Percentiles rank a stretch among this genome's conserved stretches.
These are phyloP conservation scores for Strobilomyces confusus DNA, from an alignment of 768 basidiomycete species.

Conservation along the genomic window DNA sequence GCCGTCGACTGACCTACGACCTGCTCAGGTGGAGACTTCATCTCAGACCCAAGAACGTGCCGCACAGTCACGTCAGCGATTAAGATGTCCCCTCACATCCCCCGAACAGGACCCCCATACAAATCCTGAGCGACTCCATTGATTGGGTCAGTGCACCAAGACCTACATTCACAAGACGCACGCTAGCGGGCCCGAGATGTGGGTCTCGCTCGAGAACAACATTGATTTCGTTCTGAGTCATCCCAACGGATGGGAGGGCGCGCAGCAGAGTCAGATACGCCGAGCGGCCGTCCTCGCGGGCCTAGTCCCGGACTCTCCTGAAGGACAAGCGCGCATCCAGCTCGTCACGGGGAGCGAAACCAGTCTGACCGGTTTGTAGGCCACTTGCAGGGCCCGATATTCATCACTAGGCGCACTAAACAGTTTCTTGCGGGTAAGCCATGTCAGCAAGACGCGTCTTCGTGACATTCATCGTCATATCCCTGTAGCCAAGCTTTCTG, in stretches of 20 bases:
- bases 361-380: slow-evolving; percentile 43
- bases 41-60: slow-evolving; percentile 27
- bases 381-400: slow-evolving; percentile 48
- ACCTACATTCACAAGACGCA: slow-evolving; percentile 45
- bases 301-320: slow-evolving; percentile 34
- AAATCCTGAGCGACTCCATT: slow-evolving; percentile 49
- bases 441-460: neutral
- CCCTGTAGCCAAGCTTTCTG: slow-evolving; percentile 35
- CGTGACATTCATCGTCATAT: neutral
- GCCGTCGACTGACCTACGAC: slow-evolving; percentile 4
- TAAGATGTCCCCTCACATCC: slow-evolving; percentile 42
- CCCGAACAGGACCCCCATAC: slow-evolving; percentile 35
- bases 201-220: slow-evolving; percentile 37
- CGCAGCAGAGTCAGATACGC: slow-evolving; percentile 42
- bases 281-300: slow-evolving; percentile 40
- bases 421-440: slow-evolving; percentile 36
- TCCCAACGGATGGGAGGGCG: slow-evolving; percentile 32
- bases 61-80: slow-evolving; percentile 23
- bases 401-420: slow-evolving; percentile 43
- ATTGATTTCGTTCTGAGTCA: slow-evolving; percentile 47
- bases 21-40: slow-evolving; percentile 35
- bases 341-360: slow-evolving; percentile 55
- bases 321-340: slow-evolving; percentile 36
- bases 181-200: slow-evolving; percentile 38
- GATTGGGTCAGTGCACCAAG: slow-evolving; percentile 38